Conservation (phyloP, 805 yeast genomes). For the Candida sanyiensis region DNA sequence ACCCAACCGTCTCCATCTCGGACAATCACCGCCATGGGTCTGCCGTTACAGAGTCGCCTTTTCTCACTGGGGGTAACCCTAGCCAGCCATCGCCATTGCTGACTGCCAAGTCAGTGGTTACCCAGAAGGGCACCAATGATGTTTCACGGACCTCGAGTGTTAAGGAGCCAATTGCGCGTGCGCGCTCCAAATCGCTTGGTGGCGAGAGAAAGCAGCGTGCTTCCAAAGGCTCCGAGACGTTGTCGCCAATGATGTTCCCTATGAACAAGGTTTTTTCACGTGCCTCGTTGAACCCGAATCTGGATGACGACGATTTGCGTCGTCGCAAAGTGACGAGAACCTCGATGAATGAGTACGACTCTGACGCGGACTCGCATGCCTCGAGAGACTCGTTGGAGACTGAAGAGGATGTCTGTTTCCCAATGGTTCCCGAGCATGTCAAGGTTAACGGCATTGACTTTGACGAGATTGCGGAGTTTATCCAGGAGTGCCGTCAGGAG, state of each 20-base stretch:
- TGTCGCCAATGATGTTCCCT: constrained; percentile 23
- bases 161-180: constrained; percentile 13
- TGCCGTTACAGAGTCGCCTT: constrained; percentile 3
- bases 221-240: constrained; percentile 17
- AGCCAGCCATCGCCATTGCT: background rate
- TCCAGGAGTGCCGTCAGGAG: constrained; percentile 54
- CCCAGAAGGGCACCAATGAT: background rate
- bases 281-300: constrained; percentile 20
- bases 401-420: constrained; percentile 97
- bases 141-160: constrained; percentile 4
- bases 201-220: constrained; percentile 32
- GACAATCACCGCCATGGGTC: background rate
- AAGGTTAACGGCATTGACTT: constrained; percentile 80
- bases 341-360: constrained; percentile 39
- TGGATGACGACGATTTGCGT: constrained; percentile 32
- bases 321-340: constrained; percentile 30
- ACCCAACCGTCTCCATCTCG: constrained; percentile 2
- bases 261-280: constrained; percentile 18
- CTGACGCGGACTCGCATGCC: constrained; percentile 66
- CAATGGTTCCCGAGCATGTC: constrained; percentile 67
- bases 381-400: constrained; percentile 83
- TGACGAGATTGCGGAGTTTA: constrained; percentile 81
- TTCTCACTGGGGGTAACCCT: background rate
- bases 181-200: constrained; percentile 30
- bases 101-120: no score